Evolutionary conservation across 768 basidiomycete genomes (phyloP), one percentile per base, ranked within the genome.

Genomic region (Tricholoma furcatifolium): DNA sequence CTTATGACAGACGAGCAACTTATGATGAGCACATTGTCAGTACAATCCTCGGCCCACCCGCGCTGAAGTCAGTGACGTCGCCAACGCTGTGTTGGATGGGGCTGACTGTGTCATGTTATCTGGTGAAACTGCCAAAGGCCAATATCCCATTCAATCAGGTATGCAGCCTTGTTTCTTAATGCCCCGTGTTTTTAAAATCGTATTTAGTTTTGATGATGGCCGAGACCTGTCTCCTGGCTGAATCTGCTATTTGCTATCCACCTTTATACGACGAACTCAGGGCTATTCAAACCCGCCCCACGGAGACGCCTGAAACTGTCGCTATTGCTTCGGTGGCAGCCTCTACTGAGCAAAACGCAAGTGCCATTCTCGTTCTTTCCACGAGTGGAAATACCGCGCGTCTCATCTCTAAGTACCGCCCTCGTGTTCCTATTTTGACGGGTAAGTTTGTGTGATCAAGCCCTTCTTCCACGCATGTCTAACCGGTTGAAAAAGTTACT

Each of bases 91-190:
- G 52, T 86, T 99, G 44, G 97, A 99, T 68, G 97, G 97, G 54
- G 85, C 97, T 39, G 97, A 99, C 77, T 98, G 97, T 71, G 97
- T 99, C 70, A 99, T 99, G 97, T 76, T 99, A 70, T 98, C 96
- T 18, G 97, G 97, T 55, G 97, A 99, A 77, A 99, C 97, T 51
- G 97, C 97, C 54, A 99, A 98, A 79, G 97, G 97, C 56, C 75
- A 81, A 58, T 99, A 99, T 73, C 97, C 97, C 48, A 83, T 98
- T 66, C 86, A 96, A 70, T 95, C 97, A 47, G 93, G 93, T 88
- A 65, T 27, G 84, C 70, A 9, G 23, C 39, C 50, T 44, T 21
- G 34, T 12, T 8, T 43, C 27, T 34, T 34, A 20, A 27, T 15
- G 4, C 6, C 24, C 5, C 24, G 8, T 31, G 35, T 17, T 27